Conservation (phyloP, 208 protist genomes). For the Crithidia bombi region DNA sequence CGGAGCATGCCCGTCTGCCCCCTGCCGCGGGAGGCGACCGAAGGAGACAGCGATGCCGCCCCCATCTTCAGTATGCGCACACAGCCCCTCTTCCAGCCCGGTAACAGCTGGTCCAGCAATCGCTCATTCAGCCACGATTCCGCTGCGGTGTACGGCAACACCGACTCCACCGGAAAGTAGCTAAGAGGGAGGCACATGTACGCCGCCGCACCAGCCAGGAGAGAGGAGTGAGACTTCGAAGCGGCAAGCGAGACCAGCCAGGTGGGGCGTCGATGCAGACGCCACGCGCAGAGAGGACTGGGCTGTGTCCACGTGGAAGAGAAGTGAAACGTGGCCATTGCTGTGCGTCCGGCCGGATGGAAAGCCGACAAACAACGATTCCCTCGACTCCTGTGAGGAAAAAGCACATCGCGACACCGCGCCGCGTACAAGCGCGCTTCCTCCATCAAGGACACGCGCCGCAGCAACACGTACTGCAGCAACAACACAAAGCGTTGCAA, state of each 20-base stretch:
- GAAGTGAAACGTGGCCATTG: neutral
- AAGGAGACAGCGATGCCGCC: neutral
- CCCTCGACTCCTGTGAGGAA: neutral
- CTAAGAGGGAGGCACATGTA: slow-evolving; percentile 64
- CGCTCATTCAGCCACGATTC: slow-evolving; percentile 55
- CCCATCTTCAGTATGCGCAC: neutral
- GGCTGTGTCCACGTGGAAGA: neutral
- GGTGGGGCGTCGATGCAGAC: slow-evolving; percentile 38
- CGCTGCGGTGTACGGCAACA: slow-evolving; percentile 53
- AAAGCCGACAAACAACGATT: too few species aligned
- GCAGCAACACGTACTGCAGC: slow-evolving; percentile 48
- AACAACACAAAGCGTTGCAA: slow-evolving; percentile 34
- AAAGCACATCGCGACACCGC: slow-evolving; percentile 20
- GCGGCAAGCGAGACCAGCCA: slow-evolving; percentile 43
- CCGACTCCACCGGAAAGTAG: slow-evolving; percentile 67
- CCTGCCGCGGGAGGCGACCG: neutral
- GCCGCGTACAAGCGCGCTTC: slow-evolving; percentile 32
- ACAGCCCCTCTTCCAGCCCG: slow-evolving; percentile 18
- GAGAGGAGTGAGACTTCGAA: neutral
- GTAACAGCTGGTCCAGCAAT: slow-evolving; percentile 16
- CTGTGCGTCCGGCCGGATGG: too few species aligned
- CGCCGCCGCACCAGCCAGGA: neutral
- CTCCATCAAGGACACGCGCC: slow-evolving; percentile 49
- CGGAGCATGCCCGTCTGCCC: neutral
- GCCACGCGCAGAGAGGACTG: slow-evolving; percentile 32